Evolutionary conservation across 495 filamentous ascomycete genomes (phyloP), one percentile per base, ranked within the genome.

Genomic region (Aspergillus diversus): DNA sequence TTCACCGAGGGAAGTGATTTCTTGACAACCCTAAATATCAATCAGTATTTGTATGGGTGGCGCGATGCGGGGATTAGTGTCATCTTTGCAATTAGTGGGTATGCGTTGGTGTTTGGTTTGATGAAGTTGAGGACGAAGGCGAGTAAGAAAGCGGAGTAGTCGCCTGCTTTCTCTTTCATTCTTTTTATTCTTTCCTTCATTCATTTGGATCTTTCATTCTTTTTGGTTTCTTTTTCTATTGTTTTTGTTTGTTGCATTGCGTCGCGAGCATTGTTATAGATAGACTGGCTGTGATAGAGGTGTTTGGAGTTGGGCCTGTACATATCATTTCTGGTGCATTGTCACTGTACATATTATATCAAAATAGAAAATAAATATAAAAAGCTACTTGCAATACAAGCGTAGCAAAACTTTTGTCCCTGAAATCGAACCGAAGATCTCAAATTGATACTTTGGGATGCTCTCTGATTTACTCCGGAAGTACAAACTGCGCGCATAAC

Each of bases 91-190:
- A 37, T 78, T 42, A 75, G 75, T 48, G 69, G 69, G 33, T 81
- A 81, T 60, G 71, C 69, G 7, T 55, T 81, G 46, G 80, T 81
- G 6, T 83, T 73, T 61, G 16, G 69, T 35, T 60, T 83, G 64
- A 83, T 83, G 80, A 81, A 81, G 48, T 33, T 69, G 11, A 50
- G 66, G 42, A 69, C 66, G 1, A 69, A 69, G 63, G 66, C 66
- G 17, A 52, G 55, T 0, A 68, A 68, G 56, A 68, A 63, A 55
- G 66, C 66, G 2, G 66, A 68, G 34, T 48, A 57, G 17, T 54
- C n/a, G n/a, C n/a, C 21, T 27, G 2, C 21, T 2, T 27, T 27
- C 21, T 2, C 21, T 27, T 27, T 27, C 21, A 27, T 27, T 27
- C 21, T 27, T 27, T 27, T 8, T 39, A 39, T 13, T 39, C 4